Conservation (phyloP, 1,139 yeast genomes). For the Yamadazyma aaseri region DNA sequence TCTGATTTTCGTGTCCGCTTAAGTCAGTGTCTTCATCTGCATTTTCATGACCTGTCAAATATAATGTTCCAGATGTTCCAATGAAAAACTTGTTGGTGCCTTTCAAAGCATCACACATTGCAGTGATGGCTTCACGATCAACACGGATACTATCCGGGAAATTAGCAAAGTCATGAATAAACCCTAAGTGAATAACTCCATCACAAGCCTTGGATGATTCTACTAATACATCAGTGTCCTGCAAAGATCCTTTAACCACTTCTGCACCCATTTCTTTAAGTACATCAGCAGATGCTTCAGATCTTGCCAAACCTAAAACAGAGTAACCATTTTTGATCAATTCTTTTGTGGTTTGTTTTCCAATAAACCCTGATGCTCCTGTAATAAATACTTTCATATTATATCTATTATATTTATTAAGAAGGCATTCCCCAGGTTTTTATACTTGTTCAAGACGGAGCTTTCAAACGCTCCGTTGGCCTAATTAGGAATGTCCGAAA, state of each 20-base stretch:
- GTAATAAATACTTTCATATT: slow-evolving; percentile 29
- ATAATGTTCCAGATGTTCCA: slow-evolving; percentile 15
- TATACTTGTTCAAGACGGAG: no score
- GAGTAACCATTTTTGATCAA: slow-evolving; percentile 26
- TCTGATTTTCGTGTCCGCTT: background rate
- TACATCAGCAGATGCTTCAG: slow-evolving; percentile 29
- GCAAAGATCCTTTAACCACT: slow-evolving; percentile 23
- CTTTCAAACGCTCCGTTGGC: no score
- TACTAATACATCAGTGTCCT: slow-evolving; percentile 20
- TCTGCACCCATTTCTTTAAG: slow-evolving; percentile 21
- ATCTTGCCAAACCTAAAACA: slow-evolving; percentile 39
- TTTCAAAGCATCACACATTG: slow-evolving; percentile 19
- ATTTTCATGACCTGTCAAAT: background rate
- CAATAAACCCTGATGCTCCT: slow-evolving; percentile 43
- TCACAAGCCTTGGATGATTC: slow-evolving; percentile 25
- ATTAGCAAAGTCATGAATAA: slow-evolving; percentile 22
- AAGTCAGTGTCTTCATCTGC: background rate
- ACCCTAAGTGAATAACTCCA: slow-evolving; percentile 33
- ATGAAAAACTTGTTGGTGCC: slow-evolving; percentile 21
- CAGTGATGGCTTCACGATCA: slow-evolving; percentile 19
- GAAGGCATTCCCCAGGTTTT: no score
- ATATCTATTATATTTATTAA: no score
- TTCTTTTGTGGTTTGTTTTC: slow-evolving; percentile 27
- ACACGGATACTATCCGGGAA: slow-evolving; percentile 11
- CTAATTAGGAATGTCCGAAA: no score